These are phyloP conservation scores for Trypanosoma brucei DNA, from an alignment of 208 protist species.

Conservation along the genomic window DNA sequence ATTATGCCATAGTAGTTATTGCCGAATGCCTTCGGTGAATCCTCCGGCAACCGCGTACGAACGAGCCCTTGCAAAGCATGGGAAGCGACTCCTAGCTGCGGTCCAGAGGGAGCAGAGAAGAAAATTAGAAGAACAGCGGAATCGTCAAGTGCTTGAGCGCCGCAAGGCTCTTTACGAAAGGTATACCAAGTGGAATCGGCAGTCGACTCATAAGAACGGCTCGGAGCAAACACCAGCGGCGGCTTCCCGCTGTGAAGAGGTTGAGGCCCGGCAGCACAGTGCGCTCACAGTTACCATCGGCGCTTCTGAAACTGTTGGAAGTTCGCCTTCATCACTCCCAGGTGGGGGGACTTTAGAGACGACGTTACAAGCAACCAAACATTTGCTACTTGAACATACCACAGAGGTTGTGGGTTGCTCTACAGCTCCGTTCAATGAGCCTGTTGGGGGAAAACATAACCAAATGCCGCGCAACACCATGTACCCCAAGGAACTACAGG, in stretches of 20 bases:
- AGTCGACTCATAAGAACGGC: neutral
- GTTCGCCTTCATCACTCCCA: too few relatives aligned
- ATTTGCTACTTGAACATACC: too few relatives aligned
- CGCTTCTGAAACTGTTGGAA: too few relatives aligned
- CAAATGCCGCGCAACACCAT: too few relatives aligned
- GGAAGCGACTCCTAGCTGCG: conserved; percentile 7
- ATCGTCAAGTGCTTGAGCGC: conserved; percentile 7
- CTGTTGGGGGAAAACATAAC: too few relatives aligned
- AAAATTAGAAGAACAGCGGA: neutral
- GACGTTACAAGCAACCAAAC: too few relatives aligned
- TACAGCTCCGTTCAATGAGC: too few relatives aligned
- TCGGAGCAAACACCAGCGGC: neutral
- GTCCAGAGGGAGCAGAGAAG: conserved; percentile 3
- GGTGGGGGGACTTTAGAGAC: too few relatives aligned
- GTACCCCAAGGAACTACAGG: too few relatives aligned
- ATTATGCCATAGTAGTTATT: neutral
- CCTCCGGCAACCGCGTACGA: conserved; percentile 17
- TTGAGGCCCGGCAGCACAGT: too few relatives aligned
- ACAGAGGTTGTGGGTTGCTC: too few relatives aligned
- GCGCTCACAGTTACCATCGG: too few relatives aligned
- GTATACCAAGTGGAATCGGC: conserved; percentile 3
- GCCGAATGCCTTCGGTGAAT: neutral
- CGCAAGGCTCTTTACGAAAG: conserved; percentile 17
- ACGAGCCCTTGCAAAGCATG: conserved; percentile 17
- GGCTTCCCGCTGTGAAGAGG: neutral